Conservation (phyloP, 768 basidiomycete genomes). For the Podaxis rugospora region DNA sequence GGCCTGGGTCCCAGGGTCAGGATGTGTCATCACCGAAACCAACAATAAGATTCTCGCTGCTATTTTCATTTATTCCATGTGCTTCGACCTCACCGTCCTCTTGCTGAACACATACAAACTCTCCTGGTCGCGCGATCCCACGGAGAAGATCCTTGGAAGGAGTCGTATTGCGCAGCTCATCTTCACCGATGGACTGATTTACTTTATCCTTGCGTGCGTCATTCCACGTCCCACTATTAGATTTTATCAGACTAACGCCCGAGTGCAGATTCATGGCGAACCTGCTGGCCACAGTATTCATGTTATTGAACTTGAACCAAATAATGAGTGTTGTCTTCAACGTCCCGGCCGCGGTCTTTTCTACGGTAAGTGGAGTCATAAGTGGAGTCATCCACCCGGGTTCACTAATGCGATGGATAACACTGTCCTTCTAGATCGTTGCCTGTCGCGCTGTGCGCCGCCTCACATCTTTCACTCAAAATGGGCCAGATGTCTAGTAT, state of each 20-base stretch:
- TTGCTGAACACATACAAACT: constrained; percentile 59
- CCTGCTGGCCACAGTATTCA: constrained; percentile 51
- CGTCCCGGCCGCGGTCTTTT: constrained; percentile 55
- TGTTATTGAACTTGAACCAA: constrained; percentile 59
- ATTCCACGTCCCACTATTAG: neutral
- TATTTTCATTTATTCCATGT: constrained; percentile 76
- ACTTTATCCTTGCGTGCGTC: constrained; percentile 65
- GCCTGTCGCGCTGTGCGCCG: constrained; percentile 59
- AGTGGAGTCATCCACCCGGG: constrained; percentile 15
- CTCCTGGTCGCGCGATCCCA: constrained; percentile 18
- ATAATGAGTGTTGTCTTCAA: constrained; percentile 68
- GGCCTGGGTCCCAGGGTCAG: constrained; percentile 39
- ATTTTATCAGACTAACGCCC: neutral
- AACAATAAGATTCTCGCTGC: constrained; percentile 62
- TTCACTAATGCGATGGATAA: neutral
- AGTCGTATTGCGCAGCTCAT: constrained; percentile 58
- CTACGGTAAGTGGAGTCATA: constrained; percentile 37
- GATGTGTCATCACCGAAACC: constrained; percentile 54
- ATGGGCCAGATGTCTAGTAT: constrained; percentile 42
- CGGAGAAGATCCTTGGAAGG: constrained; percentile 21
- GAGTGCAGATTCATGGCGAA: constrained; percentile 38
- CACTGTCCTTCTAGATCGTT: constrained; percentile 37
- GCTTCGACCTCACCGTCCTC: constrained; percentile 63
- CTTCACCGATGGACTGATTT: constrained; percentile 69
- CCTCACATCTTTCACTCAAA: constrained; percentile 44